Evolutionary conservation across 495 filamentous ascomycete species (phyloP).

Genomic region (Podospora tetraspora): DNA sequence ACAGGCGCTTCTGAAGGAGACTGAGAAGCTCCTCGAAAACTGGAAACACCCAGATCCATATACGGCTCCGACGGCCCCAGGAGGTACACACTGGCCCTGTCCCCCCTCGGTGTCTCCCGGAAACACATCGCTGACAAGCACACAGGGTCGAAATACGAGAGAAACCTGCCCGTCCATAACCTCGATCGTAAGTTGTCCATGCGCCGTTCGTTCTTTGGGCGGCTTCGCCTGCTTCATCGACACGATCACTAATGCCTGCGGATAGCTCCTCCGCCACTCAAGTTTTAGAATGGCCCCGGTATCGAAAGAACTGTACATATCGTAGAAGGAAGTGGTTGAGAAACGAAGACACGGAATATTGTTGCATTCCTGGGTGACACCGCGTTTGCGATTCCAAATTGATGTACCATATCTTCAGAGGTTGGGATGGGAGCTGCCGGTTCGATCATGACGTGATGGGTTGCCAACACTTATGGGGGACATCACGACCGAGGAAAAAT

Average conservation of each 20-base stretch:
- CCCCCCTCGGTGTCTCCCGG: not conserved
- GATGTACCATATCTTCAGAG: not conserved
- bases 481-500: too few relatives aligned
- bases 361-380: not conserved
- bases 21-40: conserved; percentile 78
- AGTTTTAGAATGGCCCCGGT: conserved; percentile 31
- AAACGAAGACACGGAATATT: not conserved
- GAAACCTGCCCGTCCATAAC: conserved; percentile 76
- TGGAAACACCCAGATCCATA: conserved; percentile 99
- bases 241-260: not conserved
- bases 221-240: conserved; percentile 1
- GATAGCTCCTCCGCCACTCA: conserved; percentile 41
- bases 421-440: too few relatives aligned
- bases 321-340: not conserved
- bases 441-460: too few relatives aligned
- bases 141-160: conserved; percentile 89
- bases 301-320: not conserved
- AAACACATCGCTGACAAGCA: conserved; percentile 23
- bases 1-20: conserved; percentile 75
- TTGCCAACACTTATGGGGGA: too few relatives aligned
- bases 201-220: conserved; percentile 8
- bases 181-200: conserved; percentile 63
- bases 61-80: conserved; percentile 78
- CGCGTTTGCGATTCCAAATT: not conserved
- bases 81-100: conserved; percentile 56